Evolutionary conservation across 1,139 yeast genomes (phyloP), one percentile per base, ranked within the genome.

Genomic region (Kodamaea sp.): DNA sequence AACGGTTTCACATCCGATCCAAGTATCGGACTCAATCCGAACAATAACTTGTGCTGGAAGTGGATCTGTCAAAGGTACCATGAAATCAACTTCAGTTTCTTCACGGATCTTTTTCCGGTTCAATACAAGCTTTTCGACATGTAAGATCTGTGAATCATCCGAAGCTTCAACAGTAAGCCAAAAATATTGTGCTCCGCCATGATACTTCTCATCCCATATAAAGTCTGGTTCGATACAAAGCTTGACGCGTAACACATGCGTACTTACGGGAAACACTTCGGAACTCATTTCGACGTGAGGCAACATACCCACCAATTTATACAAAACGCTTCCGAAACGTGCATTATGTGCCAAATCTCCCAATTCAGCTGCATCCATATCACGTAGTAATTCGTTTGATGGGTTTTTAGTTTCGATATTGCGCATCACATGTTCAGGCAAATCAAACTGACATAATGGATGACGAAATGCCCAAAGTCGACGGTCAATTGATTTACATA

Each of bases 161-260:
- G 94, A 85, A 47, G 84, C 94, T 59, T 89, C 96, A 8, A 90
- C 95, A 51, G 92, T 75, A 4, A 94, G 73, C 98, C 98, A 94
- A 54, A 90, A 94, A 51, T 81, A 75, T 57, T 89, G 95, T 3
- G 87, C 84, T 46, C 75, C 78, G 0, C 96, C 96, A 58, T 94
- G 98, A 41, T 77, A 67, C 39, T 75, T 75, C 33, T 72, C 79
- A 59, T 87, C 96, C 97, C 97, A 92, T 3, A 69, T 63, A 57
- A 89, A 89, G 51, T 86, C 94, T 1, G 96, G 82, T 31, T 73
- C 79, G 24, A 92, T 63, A 15, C 65, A 67, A 1, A 87, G 73
- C 54, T 85, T 89, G 24, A 92, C 78, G 41, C 96, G 70, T 79
- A 92, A 78, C 5, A 94, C 97, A 52, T 81, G 84, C 12, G 79